Evolutionary conservation across 768 basidiomycete genomes (phyloP), one percentile per base, ranked within the genome.

Genomic region (Zangia roseola): DNA sequence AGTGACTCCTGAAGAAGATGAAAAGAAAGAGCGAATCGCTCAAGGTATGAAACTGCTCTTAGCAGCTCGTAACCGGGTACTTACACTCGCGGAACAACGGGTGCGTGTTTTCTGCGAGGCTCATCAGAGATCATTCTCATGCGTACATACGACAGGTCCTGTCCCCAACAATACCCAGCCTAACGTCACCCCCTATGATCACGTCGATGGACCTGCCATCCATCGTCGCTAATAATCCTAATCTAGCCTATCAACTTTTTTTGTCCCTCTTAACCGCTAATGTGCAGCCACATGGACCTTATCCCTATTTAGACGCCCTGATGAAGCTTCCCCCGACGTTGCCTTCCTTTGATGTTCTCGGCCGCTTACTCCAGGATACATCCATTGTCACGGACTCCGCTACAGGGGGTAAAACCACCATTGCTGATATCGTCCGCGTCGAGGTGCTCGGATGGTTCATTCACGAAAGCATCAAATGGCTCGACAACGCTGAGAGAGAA

Each of bases 1-100:
- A 1, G 68, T 77, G 56, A 71, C 71, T 9, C 57, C 71, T 24
- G 82, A 82, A 47, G 74, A 77, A 48, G 85, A 87, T 56, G 71
- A 72, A 54, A 71, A 73, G 50, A 83, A 78, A 44, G 84, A 83
- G 53, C 71, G 70, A 23, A 69, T 86, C 20, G 76, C 80, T 10
- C 81, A 81, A 43, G 84, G 78, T 20, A 80, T 88, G 78, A 78
- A 77, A 43, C 77, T 90, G 17, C 72, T 91, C 24, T 73, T 90
- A 14, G 75, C 79, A 31, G 86, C 84, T 35, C 80, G 86, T 44
- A 79, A 83, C 52, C 82, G 88, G 43, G 86, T 84, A 21, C 78
- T 91, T 36, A 84, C 80, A 30, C 78, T 91, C 43, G 75, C 84
- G 33, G 88, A 91, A 71, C 85, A 86, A 73, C 80, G 87, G 48